Conservation (phyloP, 805 yeast genomes). For the Pichia cephalocereana region DNA sequence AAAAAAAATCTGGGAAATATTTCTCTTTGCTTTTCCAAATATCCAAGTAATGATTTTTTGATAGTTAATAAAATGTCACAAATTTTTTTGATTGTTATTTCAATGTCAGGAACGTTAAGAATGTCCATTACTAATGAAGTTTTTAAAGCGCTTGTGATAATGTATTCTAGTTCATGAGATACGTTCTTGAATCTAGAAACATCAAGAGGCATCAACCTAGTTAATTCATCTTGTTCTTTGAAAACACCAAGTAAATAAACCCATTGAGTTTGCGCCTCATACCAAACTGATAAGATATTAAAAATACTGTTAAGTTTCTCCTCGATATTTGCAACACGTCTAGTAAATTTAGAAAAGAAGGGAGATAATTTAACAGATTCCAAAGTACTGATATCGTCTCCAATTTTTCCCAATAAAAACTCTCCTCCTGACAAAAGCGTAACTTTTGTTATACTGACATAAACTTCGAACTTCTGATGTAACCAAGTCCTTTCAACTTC, state of each 20-base stretch:
- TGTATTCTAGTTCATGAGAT: slow-evolving; percentile 48
- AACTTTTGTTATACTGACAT: slow-evolving; percentile 41
- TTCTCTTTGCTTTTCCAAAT: slow-evolving; percentile 70
- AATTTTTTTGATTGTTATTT: slow-evolving; percentile 36
- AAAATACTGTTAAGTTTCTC: slow-evolving; percentile 41
- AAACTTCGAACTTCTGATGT: slow-evolving; percentile 38
- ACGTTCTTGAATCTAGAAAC: slow-evolving; percentile 54
- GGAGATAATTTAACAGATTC: slow-evolving; percentile 65
- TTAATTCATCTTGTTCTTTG: slow-evolving; percentile 48
- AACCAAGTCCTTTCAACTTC: slow-evolving; percentile 52
- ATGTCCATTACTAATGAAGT: slow-evolving; percentile 48
- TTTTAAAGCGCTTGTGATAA: slow-evolving; percentile 42
- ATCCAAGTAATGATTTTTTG: slow-evolving; percentile 61
- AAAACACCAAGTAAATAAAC: slow-evolving; percentile 76
- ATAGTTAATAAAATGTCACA: slow-evolving; percentile 50
- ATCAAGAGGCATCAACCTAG: slow-evolving; percentile 59
- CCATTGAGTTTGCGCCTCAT: slow-evolving; percentile 86
- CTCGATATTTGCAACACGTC: slow-evolving; percentile 47
- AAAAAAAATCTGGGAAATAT: slow-evolving; percentile 76
- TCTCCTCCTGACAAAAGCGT: slow-evolving; percentile 65
- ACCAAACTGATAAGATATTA: slow-evolving; percentile 56
- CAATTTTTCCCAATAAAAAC: slow-evolving; percentile 43
- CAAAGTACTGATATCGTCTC: slow-evolving; percentile 53
- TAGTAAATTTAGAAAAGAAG: slow-evolving; percentile 50
- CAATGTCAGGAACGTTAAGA: slow-evolving; percentile 39